These are phyloP conservation scores for Isoetes engelmannii DNA, from an alignment of 83 land plant genomes.

Conservation along the genomic window DNA sequence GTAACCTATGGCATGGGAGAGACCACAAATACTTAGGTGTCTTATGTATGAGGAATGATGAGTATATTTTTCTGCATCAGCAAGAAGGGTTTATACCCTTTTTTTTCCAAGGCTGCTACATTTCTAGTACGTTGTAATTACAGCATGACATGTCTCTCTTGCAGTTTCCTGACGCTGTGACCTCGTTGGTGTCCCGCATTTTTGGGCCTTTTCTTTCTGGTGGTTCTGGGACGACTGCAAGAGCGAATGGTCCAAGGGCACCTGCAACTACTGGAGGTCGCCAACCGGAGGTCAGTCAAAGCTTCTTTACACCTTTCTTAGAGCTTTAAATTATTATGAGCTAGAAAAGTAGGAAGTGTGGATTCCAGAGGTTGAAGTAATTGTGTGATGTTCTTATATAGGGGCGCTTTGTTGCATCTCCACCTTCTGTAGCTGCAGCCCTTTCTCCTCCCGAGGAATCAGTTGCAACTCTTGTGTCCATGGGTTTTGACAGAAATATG, in stretches of 20 bases:
- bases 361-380: background rate
- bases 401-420: slow-evolving; percentile 48
- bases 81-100: no score
- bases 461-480: slow-evolving; percentile 64
- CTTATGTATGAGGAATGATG: no score
- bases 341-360: background rate
- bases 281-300: slow-evolving; percentile 40
- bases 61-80: no score
- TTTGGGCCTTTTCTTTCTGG: slow-evolving; percentile 34
- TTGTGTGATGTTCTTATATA: slow-evolving; percentile 18
- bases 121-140: background rate
- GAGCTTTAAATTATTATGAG: background rate
- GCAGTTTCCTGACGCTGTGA: slow-evolving; percentile 59
- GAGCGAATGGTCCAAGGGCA: slow-evolving; percentile 33
- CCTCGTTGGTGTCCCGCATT: slow-evolving; percentile 44
- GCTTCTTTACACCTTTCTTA: background rate
- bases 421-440: slow-evolving; percentile 29
- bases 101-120: background rate
- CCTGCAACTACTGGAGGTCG: slow-evolving; percentile 27
- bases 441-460: slow-evolving; percentile 80
- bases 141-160: background rate
- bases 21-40: no score
- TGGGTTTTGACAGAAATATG: slow-evolving; percentile 81
- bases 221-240: slow-evolving; percentile 22
- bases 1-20: no score